Conservation (phyloP, 75 land plant species). For the Cupressus sempervirens region DNA sequence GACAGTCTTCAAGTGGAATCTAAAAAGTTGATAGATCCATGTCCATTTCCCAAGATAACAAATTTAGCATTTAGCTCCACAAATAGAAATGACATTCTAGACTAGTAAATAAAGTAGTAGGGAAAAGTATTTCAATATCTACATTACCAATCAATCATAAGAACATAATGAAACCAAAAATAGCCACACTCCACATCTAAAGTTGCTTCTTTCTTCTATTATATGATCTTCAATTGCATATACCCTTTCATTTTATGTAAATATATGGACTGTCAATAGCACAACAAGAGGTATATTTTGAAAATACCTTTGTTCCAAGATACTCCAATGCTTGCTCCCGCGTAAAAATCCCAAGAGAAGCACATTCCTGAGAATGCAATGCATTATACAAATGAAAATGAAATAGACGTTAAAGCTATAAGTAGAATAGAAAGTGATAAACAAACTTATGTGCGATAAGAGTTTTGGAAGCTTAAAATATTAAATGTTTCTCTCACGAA, state of each 20-base stretch:
- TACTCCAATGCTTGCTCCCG: constrained; percentile 78
- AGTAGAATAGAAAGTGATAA: neutral
- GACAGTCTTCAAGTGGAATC: neutral
- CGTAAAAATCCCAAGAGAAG: constrained; percentile 45
- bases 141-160: no score
- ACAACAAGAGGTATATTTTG: neutral
- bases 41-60: neutral
- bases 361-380: constrained; percentile 67
- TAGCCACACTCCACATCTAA: neutral
- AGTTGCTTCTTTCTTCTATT: no score
- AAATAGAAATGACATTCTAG: neutral
- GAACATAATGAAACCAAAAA: no score
- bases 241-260: neutral
- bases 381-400: neutral
- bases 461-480: neutral
- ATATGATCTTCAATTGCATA: neutral
- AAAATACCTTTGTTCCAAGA: constrained; percentile 69
- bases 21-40: neutral
- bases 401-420: neutral
- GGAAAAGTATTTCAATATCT: no score
- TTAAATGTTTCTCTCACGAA: neutral
- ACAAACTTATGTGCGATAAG: neutral
- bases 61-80: neutral
- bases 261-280: neutral
- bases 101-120: neutral